Percentiles rank a stretch among this genome's conserved stretches.
Conservation (phyloP, 2,329 filamentous ascomycete species). For the Nemania sp. region DNA sequence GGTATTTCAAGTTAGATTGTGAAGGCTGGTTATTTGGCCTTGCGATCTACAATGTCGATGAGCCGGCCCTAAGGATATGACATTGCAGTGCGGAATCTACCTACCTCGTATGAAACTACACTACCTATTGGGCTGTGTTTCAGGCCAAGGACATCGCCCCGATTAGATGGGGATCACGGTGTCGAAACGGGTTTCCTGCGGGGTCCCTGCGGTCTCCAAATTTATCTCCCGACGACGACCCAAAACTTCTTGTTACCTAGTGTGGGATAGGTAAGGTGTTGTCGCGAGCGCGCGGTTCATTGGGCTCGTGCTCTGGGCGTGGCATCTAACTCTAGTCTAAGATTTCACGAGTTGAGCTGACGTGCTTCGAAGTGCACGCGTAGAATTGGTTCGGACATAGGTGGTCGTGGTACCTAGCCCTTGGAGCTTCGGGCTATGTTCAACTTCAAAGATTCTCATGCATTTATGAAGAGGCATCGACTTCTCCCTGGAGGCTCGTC, state of each 20-base stretch:
- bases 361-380: too few relatives aligned
- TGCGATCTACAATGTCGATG: neutral
- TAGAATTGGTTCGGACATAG: too few relatives aligned
- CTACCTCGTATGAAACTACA: conserved; percentile 22
- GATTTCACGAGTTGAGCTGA: too few relatives aligned
- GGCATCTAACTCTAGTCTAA: too few relatives aligned
- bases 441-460: too few relatives aligned
- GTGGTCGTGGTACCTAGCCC: too few relatives aligned
- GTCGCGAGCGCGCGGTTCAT: too few relatives aligned
- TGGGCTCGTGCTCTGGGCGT: too few relatives aligned
- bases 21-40: conserved; percentile 8
- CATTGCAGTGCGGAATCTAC: neutral
- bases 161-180: conserved; percentile 17
- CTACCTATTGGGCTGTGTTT: conserved; percentile 20
- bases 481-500: neutral
- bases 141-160: conserved; percentile 17
- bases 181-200: conserved; percentile 8
- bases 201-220: conserved; percentile 29
- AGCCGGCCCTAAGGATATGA: neutral
- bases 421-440: too few relatives aligned
- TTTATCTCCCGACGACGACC: conserved; percentile 22
- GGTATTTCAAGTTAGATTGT: neutral
- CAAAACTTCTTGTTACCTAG: neutral
- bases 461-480: too few relatives aligned
- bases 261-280: neutral